These are phyloP conservation scores for Eucalyptus regnans DNA, from an alignment of 345 rosid species.

Conservation along the genomic window DNA sequence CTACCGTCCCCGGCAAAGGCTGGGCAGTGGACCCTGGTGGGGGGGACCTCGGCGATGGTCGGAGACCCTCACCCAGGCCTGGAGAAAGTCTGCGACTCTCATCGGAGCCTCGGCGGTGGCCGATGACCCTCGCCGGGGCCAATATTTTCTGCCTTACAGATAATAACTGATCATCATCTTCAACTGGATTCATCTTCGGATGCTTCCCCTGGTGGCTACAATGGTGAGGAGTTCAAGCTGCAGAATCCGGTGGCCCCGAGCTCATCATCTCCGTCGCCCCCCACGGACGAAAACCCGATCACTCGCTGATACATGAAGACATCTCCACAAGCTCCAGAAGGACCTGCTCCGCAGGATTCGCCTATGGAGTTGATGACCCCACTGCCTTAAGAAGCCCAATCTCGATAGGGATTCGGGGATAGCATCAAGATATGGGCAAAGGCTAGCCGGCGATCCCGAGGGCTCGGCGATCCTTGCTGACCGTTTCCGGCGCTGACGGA, in stretches of 20 bases:
- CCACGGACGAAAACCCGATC: background rate
- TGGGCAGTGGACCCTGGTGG: background rate
- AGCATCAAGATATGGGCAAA: background rate
- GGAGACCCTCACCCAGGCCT: background rate
- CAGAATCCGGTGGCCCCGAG: background rate
- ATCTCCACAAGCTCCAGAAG: background rate
- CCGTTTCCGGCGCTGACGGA: background rate
- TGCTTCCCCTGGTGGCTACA: background rate
- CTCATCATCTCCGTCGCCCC: background rate
- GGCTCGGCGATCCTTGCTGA: background rate
- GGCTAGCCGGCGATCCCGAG: background rate
- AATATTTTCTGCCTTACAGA: background rate
- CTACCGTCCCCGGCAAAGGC: background rate
- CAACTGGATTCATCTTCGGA: background rate
- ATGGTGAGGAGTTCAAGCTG: background rate
- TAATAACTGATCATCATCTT: background rate
- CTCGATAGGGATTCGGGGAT: background rate
- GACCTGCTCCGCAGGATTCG: background rate
- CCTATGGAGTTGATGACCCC: background rate
- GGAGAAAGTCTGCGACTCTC: background rate
- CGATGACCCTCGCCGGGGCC: background rate
- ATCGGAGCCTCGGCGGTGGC: background rate
- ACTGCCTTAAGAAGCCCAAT: background rate
- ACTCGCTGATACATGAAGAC: background rate
- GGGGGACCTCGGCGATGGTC: background rate